Base-by-base conservation (phyloP, 192 early-diverging fungal species). In the Coemansia sp. region DNA sequence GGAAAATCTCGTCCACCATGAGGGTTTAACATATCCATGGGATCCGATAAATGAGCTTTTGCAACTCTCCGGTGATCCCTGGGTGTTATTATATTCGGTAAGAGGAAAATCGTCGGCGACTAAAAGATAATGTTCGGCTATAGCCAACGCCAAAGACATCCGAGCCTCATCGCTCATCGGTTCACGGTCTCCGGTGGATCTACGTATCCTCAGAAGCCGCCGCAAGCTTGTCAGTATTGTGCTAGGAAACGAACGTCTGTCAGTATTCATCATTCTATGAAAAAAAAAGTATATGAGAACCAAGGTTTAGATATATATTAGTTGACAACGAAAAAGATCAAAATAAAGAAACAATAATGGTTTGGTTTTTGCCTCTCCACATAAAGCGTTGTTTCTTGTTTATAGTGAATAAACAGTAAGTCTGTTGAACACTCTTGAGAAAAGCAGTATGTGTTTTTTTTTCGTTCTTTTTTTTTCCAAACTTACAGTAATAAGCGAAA, bases 1-100 rank as follows among this genome's bases (percentile, higher is more conserved):
- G 20, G 52, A 55, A 30, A 55, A 55, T 11, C 52, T 25, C 3
- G 52, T 12, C 52, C 52, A 55, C 52, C 52, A 55, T 11, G 52
- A 30, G 5, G 8, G 3, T 12, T 28, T 25, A 1, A 28, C 6
- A 2, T 3, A 14, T 6, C 28, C 10, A 31, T 2, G 29, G 28
- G 10, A 10, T 28, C 10, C 28, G 52, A 2, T 25, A 10, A 14
- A 2, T 7, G 52, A 30, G 10, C 11, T 25, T 28, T 20, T 28
- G 52, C 52, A 30, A 5, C 28, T 20, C 5, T 3, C 31, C 4
- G 52, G 42, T 14, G 42, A 45, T 7, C 42, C 12, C 2, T 14
- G 11, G 42, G 42, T 14, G 11, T 2, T 3, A 14, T 14, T 7
- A 45, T 45, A 2, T 5, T 45, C 42, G 2, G 16, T 45, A 7